These are phyloP conservation scores for Eimeria sp. DNA, from an alignment of 169 alveolate genomes.

Conservation along the genomic window DNA sequence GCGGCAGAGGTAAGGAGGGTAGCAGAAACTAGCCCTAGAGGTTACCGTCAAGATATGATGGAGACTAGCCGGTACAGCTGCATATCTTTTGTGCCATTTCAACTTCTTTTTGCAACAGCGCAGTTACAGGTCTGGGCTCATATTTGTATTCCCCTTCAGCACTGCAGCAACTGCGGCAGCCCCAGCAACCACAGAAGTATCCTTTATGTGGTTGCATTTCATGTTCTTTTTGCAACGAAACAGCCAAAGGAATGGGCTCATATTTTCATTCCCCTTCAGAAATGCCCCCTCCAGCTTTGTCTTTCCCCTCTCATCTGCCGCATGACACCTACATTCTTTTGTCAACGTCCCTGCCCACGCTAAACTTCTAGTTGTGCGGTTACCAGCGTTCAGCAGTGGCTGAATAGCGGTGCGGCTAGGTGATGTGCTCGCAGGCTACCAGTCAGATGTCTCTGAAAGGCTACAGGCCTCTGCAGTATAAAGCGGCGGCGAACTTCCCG, in stretches of 20 bases:
- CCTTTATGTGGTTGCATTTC: background rate
- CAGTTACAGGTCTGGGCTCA: background rate
- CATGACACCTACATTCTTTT: background rate
- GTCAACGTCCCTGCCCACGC: background rate
- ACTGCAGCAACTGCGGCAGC: too few species aligned
- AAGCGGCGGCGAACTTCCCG: conserved; percentile 11
- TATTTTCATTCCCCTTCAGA: background rate
- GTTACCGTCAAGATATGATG: background rate
- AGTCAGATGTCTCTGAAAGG: conserved; percentile 39
- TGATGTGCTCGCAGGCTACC: conserved; percentile 21
- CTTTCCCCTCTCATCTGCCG: background rate
- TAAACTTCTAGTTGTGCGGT: background rate
- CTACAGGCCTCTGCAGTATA: conserved; percentile 51
- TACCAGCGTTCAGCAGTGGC: background rate
- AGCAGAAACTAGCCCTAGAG: background rate
- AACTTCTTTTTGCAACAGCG: background rate
- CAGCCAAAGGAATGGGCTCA: background rate
- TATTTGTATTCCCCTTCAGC: background rate
- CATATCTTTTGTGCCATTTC: background rate
- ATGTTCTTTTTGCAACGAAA: background rate
- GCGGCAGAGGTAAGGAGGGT: conserved; percentile 6
- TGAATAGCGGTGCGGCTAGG: background rate
- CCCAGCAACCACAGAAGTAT: too few species aligned
- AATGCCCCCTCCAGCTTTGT: background rate
- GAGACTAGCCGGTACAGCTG: background rate